A percentile compares a stretch with the other conserved stretches of the same genome.
Conservation (phyloP, 176 grass and related monocot genomes). For the Musa acuminata region DNA sequence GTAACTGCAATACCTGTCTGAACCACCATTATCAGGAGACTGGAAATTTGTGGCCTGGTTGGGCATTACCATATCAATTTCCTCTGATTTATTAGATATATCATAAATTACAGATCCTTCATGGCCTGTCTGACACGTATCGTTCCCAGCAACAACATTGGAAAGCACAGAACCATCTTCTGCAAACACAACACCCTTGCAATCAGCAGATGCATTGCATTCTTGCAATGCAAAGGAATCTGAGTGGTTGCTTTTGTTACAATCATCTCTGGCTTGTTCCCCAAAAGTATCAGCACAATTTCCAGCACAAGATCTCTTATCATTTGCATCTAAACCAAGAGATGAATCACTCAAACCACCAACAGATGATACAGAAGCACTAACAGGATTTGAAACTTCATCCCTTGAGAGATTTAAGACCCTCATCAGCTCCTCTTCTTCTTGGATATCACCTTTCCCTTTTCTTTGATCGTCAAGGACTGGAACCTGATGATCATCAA, state of each 20-base stretch:
- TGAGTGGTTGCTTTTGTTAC: conserved; percentile 1
- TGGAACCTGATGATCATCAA: conserved; percentile 52
- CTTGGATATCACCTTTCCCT: conserved; percentile 63
- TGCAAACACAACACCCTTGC: background rate
- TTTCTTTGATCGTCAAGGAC: conserved; percentile 28
- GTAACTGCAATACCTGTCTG: conserved; percentile 31
- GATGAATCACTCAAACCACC: conserved; percentile 20
- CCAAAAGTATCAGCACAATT: conserved; percentile 3
- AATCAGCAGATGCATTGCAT: conserved; percentile 17
- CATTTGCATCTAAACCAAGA: conserved; percentile 29
- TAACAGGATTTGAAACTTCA: conserved; percentile 32
- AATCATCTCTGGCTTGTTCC: conserved; percentile 25
- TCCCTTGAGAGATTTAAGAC: conserved; percentile 69
- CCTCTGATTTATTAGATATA: conserved; percentile 25
- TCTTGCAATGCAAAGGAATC: conserved; percentile 14
- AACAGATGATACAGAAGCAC: conserved; percentile 33
- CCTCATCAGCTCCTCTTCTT: conserved; percentile 82
- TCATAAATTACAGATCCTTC: conserved; percentile 28
- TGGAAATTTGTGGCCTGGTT: conserved; percentile 25
- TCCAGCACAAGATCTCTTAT: conserved; percentile 34
- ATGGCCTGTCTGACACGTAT: background rate
- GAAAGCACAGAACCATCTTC: conserved; percentile 18
- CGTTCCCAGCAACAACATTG: conserved; percentile 19
- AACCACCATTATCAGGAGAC: conserved; percentile 25
- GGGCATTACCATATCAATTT: conserved; percentile 15